Percentiles rank a stretch among this genome's conserved stretches.
Evolutionary conservation across 2,329 filamentous ascomycete species (phyloP).

Genomic region (Neonectria punicea): DNA sequence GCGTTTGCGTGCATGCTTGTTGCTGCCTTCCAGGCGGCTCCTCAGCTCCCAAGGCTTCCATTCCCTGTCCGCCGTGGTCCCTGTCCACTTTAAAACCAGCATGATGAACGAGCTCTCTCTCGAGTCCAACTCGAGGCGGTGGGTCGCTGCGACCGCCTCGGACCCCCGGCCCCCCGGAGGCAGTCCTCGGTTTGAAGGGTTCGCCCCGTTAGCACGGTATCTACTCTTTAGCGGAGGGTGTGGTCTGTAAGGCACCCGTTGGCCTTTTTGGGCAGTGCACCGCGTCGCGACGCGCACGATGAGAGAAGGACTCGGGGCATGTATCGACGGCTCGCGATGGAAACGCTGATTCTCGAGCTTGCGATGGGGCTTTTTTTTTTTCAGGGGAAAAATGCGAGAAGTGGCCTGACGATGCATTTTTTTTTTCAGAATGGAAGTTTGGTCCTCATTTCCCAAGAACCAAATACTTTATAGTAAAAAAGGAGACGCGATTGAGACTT

Average conservation of each 20-base stretch:
- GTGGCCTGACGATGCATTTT: neutral
- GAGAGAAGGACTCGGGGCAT: neutral
- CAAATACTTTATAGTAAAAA: neutral
- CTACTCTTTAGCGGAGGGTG: neutral
- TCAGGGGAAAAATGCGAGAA: neutral
- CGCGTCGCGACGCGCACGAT: conserved; percentile 26
- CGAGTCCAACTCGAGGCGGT: conserved; percentile 21
- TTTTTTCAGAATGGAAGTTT: neutral
- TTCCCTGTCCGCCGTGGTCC: conserved; percentile 7
- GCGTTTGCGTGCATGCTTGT: neutral
- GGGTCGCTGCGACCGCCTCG: conserved; percentile 18
- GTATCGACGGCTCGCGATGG: neutral
- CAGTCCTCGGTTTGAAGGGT: conserved; percentile 5
- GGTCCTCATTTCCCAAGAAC: neutral
- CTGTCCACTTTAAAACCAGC: conserved; percentile 4
- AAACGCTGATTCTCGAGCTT: neutral
- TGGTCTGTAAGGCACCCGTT: conserved; percentile 15
- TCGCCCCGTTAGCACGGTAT: conserved; percentile 19
- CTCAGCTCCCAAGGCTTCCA: conserved; percentile 12
- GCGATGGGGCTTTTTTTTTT: neutral
- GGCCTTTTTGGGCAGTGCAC: conserved; percentile 16
- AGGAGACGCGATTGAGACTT: neutral
- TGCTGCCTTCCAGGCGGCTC: neutral
- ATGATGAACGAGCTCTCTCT: neutral
- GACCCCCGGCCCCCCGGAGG: conserved; percentile 20